These are phyloP conservation scores for Stachybotrys chlorohalonatus DNA, from an alignment of 2,329 filamentous ascomycete genomes.

Conservation along the genomic window DNA sequence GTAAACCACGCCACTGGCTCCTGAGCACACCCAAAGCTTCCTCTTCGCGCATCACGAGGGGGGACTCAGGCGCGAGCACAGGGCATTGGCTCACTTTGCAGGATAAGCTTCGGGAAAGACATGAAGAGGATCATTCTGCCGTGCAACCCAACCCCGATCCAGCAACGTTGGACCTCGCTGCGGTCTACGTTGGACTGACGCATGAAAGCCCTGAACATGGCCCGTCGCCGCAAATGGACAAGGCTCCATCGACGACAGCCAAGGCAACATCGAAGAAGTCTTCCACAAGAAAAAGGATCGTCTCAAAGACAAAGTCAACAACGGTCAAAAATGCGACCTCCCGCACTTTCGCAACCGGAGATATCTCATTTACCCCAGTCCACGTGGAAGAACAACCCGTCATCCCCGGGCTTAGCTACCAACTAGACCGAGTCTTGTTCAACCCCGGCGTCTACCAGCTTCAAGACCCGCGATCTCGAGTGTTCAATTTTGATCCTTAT, in stretches of 20 bases:
- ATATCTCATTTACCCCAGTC: slow-evolving; percentile 18
- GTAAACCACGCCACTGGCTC: too few relatives aligned
- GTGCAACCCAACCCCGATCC: not conserved
- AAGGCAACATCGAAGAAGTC: not conserved
- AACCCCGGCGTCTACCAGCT: slow-evolving; percentile 89
- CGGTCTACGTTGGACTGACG: too few relatives aligned
- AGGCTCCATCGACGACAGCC: too few relatives aligned
- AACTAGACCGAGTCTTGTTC: slow-evolving; percentile 85
- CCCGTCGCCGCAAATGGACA: too few relatives aligned
- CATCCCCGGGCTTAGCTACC: slow-evolving; percentile 59
- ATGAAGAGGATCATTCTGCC: not conserved
- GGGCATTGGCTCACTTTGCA: not conserved
- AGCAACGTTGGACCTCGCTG: too few relatives aligned
- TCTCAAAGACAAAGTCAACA: not conserved
- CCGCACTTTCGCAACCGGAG: slow-evolving; percentile 14
- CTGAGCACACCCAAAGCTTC: too few relatives aligned
- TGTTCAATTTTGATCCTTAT: slow-evolving; percentile 97
- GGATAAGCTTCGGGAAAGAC: not conserved
- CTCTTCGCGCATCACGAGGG: too few relatives aligned
- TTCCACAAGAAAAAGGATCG: not conserved
- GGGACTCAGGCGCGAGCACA: not conserved
- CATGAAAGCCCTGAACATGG: too few relatives aligned
- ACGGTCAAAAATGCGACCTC: slow-evolving; percentile 2
- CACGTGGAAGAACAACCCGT: slow-evolving; percentile 19
- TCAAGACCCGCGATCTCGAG: slow-evolving; percentile 76